Base-by-base conservation (phyloP, 352 stramenopile species). In the Stramenopiles sp. region DNA sequence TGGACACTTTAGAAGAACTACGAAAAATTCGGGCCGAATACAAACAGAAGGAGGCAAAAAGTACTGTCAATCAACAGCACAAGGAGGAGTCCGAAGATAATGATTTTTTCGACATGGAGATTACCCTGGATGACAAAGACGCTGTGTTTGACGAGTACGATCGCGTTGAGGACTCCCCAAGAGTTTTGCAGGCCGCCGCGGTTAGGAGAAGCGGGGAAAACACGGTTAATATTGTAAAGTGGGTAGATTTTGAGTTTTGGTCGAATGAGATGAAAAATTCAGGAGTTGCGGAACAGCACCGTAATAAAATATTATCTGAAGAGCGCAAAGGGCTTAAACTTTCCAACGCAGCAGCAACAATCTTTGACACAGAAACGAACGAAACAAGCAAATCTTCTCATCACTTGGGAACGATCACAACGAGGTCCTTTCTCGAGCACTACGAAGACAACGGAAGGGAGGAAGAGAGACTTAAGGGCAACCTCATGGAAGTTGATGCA, bases 171-270 rank as follows among this genome's bases (percentile, higher is more conserved):
- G 43, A 63, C 25, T 12, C 12, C 25, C 43, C 43, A 63, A n/a
- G n/a, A n/a, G n/a, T n/a, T n/a, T n/a, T n/a, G n/a, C n/a, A n/a
- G n/a, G n/a, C n/a, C n/a, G n/a, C n/a, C n/a, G n/a, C n/a, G n/a
- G n/a, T n/a, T n/a, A n/a, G n/a, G n/a, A n/a, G n/a, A n/a, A n/a
- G n/a, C n/a, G n/a, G n/a, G n/a, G 25, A 25, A 18, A 12, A 25
- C 12, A 18, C 43, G 12, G 25, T 63, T 63, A 63, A 63, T 63
- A 25, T 63, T 63, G 43, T 63, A 12, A 63, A 63, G 43, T 63
- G 43, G 43, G 43, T 63, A 63, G 43, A 63, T 63, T 63, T 63
- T 63, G 43, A 63, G 25, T 63, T 63, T 63, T 63, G 25, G 12
- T 12, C 12, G 43, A 25, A 63, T 12, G 25, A 63, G 25, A 18